A percentile compares a stretch with the other conserved stretches of the same genome.
phyloP scores from a whole-genome alignment of 2,329 filamentous ascomycete genomes.

The Penicillium sumatraense region DNA sequence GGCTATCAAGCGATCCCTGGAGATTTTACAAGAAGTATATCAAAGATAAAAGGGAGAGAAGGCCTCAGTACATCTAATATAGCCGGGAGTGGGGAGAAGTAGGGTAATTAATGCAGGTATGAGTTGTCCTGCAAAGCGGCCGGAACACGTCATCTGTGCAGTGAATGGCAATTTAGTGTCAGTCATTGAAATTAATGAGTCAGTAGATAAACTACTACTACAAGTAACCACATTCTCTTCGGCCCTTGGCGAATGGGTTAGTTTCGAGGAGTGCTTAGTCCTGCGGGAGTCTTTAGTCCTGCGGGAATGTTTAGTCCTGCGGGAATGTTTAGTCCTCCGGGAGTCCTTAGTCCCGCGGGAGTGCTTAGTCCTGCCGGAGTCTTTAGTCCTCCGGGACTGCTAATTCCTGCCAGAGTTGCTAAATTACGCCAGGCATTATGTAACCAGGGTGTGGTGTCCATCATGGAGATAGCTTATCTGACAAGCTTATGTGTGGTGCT shows the following conservation, averaged over 20 bases:
- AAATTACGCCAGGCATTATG: too few species aligned
- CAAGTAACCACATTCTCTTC: constrained; percentile 5
- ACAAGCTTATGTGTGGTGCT: constrained; percentile 6
- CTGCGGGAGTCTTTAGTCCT: too few species aligned
- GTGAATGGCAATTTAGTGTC: constrained; percentile 5
- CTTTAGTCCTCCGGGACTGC: too few species aligned
- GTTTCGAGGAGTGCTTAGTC: too few species aligned
- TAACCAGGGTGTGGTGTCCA: too few species aligned
- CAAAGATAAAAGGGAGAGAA: constrained; percentile 11
- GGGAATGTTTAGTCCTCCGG: too few species aligned
- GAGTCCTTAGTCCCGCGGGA: too few species aligned
- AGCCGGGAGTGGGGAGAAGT: constrained; percentile 1
- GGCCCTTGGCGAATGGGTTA: too few species aligned
- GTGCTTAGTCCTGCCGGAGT: too few species aligned
- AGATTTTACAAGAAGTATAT: constrained; percentile 8
- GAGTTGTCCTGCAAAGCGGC: constrained; percentile 12
- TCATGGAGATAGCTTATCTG: background rate
- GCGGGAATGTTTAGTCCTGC: too few species aligned
- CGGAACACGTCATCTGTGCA: constrained; percentile 11
- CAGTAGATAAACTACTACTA: background rate
- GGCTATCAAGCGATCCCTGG: constrained; percentile 7
- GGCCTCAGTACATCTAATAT: constrained; percentile 12
- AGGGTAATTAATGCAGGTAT: constrained; percentile 9
- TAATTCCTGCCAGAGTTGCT: too few species aligned
- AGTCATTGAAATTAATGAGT: constrained; percentile 4